A percentile compares a stretch with the other conserved stretches of the same genome.
phyloP scores from a whole-genome alignment of 2,329 filamentous ascomycete species.

The Stachybotrys elegans region DNA sequence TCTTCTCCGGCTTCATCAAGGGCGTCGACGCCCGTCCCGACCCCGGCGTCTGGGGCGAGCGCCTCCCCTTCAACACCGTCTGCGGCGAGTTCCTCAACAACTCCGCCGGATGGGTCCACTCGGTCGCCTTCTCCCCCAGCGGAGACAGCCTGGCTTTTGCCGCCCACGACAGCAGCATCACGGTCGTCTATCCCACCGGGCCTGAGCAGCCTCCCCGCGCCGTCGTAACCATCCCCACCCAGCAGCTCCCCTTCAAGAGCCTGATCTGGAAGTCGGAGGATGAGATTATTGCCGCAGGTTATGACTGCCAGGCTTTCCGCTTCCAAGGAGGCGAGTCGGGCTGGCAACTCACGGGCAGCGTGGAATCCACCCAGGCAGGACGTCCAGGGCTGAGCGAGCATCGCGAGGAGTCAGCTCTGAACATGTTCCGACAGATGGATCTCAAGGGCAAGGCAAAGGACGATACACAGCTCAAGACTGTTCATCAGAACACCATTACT shows the following conservation, averaged over 20 bases:
- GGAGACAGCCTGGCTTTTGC: constrained; percentile 92
- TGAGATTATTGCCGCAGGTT: constrained; percentile 92
- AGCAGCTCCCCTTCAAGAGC: constrained; percentile 87
- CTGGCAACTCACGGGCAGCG: constrained; percentile 77
- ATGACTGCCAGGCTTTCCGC: constrained; percentile 85
- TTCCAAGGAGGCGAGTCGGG: constrained; percentile 74
- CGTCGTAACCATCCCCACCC: constrained; percentile 85
- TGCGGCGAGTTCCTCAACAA: constrained; percentile 96
- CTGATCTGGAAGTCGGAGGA: constrained; percentile 87
- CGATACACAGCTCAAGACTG: constrained; percentile 89
- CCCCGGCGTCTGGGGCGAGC: constrained; percentile 87
- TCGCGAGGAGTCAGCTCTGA: constrained; percentile 86
- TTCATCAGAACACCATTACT: constrained; percentile 94
- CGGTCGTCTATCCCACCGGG: constrained; percentile 87
- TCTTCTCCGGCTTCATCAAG: constrained; percentile 96
- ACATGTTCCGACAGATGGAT: constrained; percentile 99
- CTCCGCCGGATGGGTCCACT: constrained; percentile 94
- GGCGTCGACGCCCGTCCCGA: constrained; percentile 83
- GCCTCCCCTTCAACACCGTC: constrained; percentile 95
- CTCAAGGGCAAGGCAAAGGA: constrained; percentile 88
- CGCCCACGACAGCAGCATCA: constrained; percentile 93
- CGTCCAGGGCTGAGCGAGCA: constrained; percentile 54
- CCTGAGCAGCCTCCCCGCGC: constrained; percentile 87
- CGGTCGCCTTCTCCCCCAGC: constrained; percentile 85
- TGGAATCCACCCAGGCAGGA: constrained; percentile 67